Conservation (phyloP, 2,329 filamentous ascomycete species). For the Penicillium sclerotigenum region DNA sequence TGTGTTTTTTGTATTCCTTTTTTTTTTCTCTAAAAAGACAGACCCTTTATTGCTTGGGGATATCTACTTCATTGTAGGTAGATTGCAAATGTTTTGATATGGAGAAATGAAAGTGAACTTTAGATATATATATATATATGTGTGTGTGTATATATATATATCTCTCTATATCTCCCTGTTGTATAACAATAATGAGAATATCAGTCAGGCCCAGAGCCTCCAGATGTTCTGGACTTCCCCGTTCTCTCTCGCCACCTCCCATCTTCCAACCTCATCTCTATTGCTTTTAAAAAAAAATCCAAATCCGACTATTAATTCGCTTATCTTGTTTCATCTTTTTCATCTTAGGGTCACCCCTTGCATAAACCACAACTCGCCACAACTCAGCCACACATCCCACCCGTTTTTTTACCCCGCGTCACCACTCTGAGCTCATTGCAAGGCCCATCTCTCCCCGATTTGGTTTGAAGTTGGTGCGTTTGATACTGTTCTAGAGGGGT, state of each 20-base stretch:
- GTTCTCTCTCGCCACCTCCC: constrained; percentile 11
- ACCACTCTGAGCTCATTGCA: constrained; percentile 3
- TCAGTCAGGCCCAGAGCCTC: constrained; percentile 10
- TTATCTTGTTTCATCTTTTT: background rate
- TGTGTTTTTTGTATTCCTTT: background rate
- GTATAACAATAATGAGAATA: too few species aligned
- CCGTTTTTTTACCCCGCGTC: constrained; percentile 24
- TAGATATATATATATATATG: background rate
- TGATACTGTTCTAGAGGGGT: constrained; percentile 1
- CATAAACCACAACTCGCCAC: constrained; percentile 8
- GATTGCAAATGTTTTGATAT: background rate
- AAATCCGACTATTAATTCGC: too few species aligned
- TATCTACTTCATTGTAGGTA: background rate
- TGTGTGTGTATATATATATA: too few species aligned
- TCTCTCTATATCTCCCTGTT: too few species aligned
- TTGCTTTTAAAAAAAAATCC: too few species aligned
- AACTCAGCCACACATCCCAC: constrained; percentile 21
- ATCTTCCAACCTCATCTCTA: constrained; percentile 5
- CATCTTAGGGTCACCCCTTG: background rate
- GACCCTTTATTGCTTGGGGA: background rate
- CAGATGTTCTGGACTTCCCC: constrained; percentile 19
- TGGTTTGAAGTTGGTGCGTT: constrained; percentile 7
- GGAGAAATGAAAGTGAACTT: background rate
- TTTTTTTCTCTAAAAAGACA: background rate
- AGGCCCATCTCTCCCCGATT: constrained; percentile 1